Evolutionary conservation across 768 basidiomycete species (phyloP).

Genomic region (Coprinellus micaceus): DNA sequence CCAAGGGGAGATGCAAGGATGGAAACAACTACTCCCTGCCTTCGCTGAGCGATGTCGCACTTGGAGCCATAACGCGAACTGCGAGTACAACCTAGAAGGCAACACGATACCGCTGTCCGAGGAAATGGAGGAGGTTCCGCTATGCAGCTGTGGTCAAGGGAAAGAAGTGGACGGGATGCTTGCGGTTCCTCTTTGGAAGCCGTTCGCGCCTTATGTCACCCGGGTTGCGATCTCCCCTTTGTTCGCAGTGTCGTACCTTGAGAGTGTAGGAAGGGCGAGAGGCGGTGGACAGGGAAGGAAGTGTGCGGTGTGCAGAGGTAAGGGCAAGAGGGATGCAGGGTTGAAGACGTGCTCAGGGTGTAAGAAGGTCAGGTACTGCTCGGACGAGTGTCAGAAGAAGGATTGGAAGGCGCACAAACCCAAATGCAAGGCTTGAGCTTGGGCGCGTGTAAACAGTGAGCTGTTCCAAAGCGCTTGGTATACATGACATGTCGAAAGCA

Average conservation of each 20-base stretch:
- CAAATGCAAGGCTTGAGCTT: too few species aligned
- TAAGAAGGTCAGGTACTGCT: conserved; percentile 8
- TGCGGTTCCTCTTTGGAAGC: conserved; percentile 30
- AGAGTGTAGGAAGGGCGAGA: conserved; percentile 17
- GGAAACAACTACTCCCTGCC: conserved; percentile 50
- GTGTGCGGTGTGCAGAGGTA: neutral
- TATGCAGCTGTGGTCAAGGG: conserved; percentile 54
- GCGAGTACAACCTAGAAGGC: conserved; percentile 37
- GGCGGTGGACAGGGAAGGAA: neutral
- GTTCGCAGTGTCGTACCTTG: conserved; percentile 49
- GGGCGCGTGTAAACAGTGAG: too few species aligned
- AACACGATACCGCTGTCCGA: conserved; percentile 35
- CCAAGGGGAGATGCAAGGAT: conserved; percentile 37
- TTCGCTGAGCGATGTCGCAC: conserved; percentile 51
- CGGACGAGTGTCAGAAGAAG: conserved; percentile 10
- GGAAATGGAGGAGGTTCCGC: conserved; percentile 34
- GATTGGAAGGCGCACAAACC: conserved; percentile 11
- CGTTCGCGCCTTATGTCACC: conserved; percentile 41
- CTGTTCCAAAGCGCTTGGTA: too few species aligned
- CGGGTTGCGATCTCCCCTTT: conserved; percentile 51
- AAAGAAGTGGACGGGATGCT: conserved; percentile 40
- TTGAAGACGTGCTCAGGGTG: conserved; percentile 8
- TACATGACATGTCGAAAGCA: too few species aligned
- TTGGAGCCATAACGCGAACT: conserved; percentile 45
- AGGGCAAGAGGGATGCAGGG: neutral